Evolutionary conservation across 352 stramenopile species (phyloP), one percentile per base, ranked within the genome.

Genomic region (Globisporangium nagaii): DNA sequence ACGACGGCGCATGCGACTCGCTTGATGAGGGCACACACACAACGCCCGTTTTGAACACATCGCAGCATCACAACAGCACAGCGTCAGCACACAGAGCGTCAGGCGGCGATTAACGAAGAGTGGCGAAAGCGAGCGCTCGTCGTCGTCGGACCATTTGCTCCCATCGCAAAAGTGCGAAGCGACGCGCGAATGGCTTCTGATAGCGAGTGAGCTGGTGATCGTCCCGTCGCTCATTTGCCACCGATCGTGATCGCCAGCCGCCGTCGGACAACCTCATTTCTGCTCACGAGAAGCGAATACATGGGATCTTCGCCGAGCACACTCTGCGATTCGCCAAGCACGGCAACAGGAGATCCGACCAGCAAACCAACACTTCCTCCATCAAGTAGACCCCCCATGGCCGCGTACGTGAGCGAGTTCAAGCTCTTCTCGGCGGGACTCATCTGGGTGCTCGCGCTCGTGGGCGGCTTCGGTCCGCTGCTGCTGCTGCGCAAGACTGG

Each of bases 391-490:
- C n/a, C 19, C 7, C 4, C 48, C 47, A 36, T 55, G 36, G 35
- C 86, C 73, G 58, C 78, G 24, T 40, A 63, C 30, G 62, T 86
- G 19, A 63, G 68, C 35, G 49, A 69, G 32, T 93, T 93, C 71
- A 93, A 91, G 58, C 58, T 89, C 24, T 60, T 72, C 4, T 63
- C 83, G 5, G 71, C 68, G 37, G 53, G 70, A 27, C 68, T 79
- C 32, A 84, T 93, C 57, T 91, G 72, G 65, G 30, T 58, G 35
- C 56, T 87, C 51, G 80, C 71, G 13, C 25, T 93, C 6, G 49
- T 70, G 17, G 80, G 80, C 37, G 80, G 76, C 54, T 37, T 84
- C 25, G 70, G 65, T 15, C 79, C 80, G 19, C 58, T 93, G 24
- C 50, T 86, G 27, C 39, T 79, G 13, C 73, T 65, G 44, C 65